A percentile compares a stretch with the other conserved stretches of the same genome.
These are phyloP conservation scores for Rhynchospora breviuscula DNA, from an alignment of 176 grass and related monocot genomes.

Conservation along the genomic window DNA sequence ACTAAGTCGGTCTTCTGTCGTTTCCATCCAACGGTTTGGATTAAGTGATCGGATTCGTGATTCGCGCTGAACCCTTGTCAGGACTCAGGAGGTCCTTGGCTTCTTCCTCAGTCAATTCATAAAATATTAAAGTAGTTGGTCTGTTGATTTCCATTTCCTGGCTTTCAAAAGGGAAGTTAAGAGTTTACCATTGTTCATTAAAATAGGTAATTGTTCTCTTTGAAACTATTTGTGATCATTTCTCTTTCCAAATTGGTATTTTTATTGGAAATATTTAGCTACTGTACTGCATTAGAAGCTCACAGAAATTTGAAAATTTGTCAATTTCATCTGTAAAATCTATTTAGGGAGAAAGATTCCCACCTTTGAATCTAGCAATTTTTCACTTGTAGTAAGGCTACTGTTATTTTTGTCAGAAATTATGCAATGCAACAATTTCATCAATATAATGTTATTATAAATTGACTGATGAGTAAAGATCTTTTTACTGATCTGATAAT, in stretches of 20 bases:
- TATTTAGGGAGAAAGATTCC: not conserved
- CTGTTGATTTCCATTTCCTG: not conserved
- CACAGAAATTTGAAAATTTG: not conserved
- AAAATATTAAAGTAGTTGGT: not conserved
- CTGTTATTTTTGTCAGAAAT: not conserved
- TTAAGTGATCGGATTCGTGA: not conserved
- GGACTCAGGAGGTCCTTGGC: not conserved
- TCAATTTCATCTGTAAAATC: not conserved
- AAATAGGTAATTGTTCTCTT: not conserved
- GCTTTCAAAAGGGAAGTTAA: not conserved
- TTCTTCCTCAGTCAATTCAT: not conserved
- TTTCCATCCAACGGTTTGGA: not conserved
- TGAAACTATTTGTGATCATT: not conserved
- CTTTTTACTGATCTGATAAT: not conserved
- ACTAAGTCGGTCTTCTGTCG: not conserved
- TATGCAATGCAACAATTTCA: not conserved
- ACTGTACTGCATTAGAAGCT: not conserved
- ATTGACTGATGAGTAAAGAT: not conserved
- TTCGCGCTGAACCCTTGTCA: not conserved
- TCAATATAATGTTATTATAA: not conserved
- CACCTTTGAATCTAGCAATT: not conserved
- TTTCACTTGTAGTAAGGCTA: not conserved
- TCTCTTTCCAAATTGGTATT: not conserved
- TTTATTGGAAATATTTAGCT: not conserved
- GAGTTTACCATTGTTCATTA: not conserved